A percentile compares a stretch with the other conserved stretches of the same genome.
Evolutionary conservation across 257 asterid species (phyloP).

Genomic region (Avicennia marina): DNA sequence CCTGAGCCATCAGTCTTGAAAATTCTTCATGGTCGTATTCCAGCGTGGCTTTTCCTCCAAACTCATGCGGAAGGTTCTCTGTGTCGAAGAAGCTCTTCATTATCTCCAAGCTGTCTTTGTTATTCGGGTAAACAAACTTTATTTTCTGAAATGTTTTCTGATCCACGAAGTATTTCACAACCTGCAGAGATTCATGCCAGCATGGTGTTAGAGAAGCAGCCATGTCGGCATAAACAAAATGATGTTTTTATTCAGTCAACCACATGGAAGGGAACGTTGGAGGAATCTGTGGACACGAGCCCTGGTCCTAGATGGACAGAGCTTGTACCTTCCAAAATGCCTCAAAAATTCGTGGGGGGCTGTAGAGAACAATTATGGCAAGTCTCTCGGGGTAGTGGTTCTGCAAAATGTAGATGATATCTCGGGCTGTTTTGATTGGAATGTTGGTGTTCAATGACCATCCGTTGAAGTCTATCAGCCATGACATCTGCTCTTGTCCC

Average conservation of each 20-base stretch:
- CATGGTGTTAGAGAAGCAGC: too few species aligned
- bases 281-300: too few species aligned
- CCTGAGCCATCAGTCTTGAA: slow-evolving; percentile 73
- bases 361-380: slow-evolving; percentile 77
- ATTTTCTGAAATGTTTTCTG: slow-evolving; percentile 86
- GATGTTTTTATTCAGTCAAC: too few species aligned
- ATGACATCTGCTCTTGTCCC: slow-evolving; percentile 90
- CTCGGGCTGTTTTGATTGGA: slow-evolving; percentile 81
- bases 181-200: too few species aligned
- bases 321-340: slow-evolving; percentile 95
- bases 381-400: slow-evolving; percentile 92
- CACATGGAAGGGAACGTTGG: too few species aligned
- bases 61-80: slow-evolving; percentile 81
- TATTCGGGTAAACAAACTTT: slow-evolving; percentile 87
- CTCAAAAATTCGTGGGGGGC: slow-evolving; percentile 87
- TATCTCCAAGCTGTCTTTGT: slow-evolving; percentile 82
- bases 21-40: slow-evolving; percentile 86
- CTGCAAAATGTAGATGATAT: slow-evolving; percentile 65
- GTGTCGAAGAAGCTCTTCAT: slow-evolving; percentile 74
- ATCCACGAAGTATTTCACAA: slow-evolving; percentile 88
- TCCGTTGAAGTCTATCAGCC: slow-evolving; percentile 92
- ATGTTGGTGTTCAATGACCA: slow-evolving; percentile 78
- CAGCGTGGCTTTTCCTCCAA: slow-evolving; percentile 85
- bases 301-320: too few species aligned
- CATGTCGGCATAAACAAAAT: too few species aligned